Percentiles rank a stretch among this genome's conserved stretches.
phyloP scores from a whole-genome alignment of 2,329 filamentous ascomycete species.

The Aaosphaeria pasadenensis region DNA sequence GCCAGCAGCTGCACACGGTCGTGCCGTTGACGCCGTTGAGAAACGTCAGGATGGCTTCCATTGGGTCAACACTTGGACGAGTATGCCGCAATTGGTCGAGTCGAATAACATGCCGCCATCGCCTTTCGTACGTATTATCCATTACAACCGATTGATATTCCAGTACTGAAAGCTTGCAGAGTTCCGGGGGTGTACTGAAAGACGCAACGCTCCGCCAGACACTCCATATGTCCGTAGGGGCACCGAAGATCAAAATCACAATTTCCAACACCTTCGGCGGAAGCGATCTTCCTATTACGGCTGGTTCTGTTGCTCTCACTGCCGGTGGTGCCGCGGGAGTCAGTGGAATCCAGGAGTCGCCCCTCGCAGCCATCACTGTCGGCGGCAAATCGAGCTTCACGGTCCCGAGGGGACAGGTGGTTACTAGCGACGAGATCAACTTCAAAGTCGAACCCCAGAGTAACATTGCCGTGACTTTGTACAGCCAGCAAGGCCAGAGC shows the following conservation, averaged over 20 bases:
- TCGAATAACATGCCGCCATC: conserved; percentile 57
- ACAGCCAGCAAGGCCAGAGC: conserved; percentile 53
- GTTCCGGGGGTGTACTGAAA: conserved; percentile 46
- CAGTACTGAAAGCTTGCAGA: conserved; percentile 7
- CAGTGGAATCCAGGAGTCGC: conserved; percentile 48
- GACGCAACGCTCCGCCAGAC: conserved; percentile 65
- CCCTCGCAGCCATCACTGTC: conserved; percentile 55
- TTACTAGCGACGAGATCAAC: conserved; percentile 59
- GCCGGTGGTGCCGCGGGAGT: conserved; percentile 51
- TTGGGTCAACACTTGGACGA: conserved; percentile 59
- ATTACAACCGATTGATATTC: neutral
- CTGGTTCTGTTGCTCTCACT: conserved; percentile 54
- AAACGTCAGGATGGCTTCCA: conserved; percentile 63
- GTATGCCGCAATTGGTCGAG: conserved; percentile 64
- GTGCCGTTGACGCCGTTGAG: conserved; percentile 52
- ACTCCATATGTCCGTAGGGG: conserved; percentile 55
- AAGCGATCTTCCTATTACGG: conserved; percentile 56
- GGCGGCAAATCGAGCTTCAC: conserved; percentile 50
- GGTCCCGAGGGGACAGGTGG: conserved; percentile 53
- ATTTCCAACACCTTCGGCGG: conserved; percentile 63
- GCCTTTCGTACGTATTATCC: conserved; percentile 42
- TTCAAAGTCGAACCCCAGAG: conserved; percentile 45
- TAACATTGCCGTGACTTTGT: conserved; percentile 56
- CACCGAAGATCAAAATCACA: conserved; percentile 55
- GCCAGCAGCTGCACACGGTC: conserved; percentile 39